phyloP scores from a whole-genome alignment of 306 rosid species.

The Sophora flavescens region DNA sequence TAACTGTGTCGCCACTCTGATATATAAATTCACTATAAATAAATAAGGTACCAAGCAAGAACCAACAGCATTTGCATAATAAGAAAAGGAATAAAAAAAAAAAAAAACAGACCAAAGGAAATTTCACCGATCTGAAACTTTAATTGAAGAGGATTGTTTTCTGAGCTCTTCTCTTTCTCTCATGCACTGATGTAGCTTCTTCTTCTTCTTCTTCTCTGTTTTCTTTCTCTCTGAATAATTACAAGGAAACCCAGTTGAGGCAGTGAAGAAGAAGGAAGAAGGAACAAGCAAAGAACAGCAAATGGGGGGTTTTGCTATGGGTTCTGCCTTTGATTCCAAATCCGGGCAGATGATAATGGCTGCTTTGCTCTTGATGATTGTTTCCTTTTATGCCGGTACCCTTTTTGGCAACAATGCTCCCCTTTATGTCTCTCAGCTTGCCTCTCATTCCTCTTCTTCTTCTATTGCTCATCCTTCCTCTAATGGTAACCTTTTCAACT shows the following conservation, averaged over 20 bases:
- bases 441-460: conserved; percentile 54
- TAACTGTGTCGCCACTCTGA: not conserved
- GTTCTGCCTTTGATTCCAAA: conserved; percentile 66
- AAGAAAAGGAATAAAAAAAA: not conserved
- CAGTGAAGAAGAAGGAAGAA: conserved; percentile 20
- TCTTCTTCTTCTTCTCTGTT: not conserved
- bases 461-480: conserved; percentile 31
- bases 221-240: not conserved
- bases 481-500: conserved; percentile 44
- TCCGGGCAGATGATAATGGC: conserved; percentile 71
- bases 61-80: not conserved
- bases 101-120: not conserved
- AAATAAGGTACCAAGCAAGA: not conserved
- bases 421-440: conserved; percentile 65
- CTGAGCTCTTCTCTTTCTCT: conserved; percentile 1
- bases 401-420: conserved; percentile 74
- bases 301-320: conserved; percentile 51
- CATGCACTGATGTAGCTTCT: conserved; percentile 5
- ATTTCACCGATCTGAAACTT: conserved; percentile 34
- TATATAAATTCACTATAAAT: not conserved
- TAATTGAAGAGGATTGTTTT: not conserved
- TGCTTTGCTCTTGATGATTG: conserved; percentile 68
- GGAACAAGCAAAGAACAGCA: not conserved
- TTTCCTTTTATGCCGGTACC: conserved; percentile 74
- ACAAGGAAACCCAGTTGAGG: conserved; percentile 12